Base-by-base conservation (phyloP, 2,329 filamentous ascomycete genomes). In the Aspergillus intermedius region DNA sequence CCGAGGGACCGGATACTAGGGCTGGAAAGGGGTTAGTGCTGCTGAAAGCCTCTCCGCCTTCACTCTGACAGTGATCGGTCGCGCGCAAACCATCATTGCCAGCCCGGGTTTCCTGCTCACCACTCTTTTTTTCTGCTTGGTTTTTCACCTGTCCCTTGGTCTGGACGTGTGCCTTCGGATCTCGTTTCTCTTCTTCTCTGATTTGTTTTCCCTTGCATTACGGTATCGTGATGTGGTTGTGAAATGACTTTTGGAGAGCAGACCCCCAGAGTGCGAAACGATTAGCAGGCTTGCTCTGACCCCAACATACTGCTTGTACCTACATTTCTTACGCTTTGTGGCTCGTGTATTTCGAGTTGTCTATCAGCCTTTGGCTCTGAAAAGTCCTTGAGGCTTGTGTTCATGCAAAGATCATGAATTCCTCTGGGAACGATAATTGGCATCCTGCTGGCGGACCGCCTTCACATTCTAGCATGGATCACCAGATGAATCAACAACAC, bases 391-490 rank as follows among this genome's bases (percentile, higher is more conserved):
- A 34, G 40, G 28, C 22, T 30, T 47, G 32, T 48, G 52, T 60
- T 59, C 49, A 62, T 60, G 59, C 49, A 48, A 45, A 54, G 49
- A 64, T 49, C 51, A 72, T 72, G 69, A 72, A 72, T 56, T 61
- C 62, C 43, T 60, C 69, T 57, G 69, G 67, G 53, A 70, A 66
- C 56, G 69, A 72, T 65, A 67, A 61, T 50, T 72, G 69, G 69
- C 68, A 72, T 58, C 64, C 65, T 45, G 60, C 54, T 23, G 65
- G 65, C 60, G 67, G 68, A 47, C 66, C 66, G 44, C 69, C 68
- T 51, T 62, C 67, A 51, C 69, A 71, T 60, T 65, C 66, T 59
- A 64, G 65, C 55, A 71, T 68, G 63, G 71, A 68, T 52, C 70
- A 68, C 52, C 70, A 65, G 54, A 63, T 70, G 62, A 69, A 58